These are phyloP conservation scores for Kalaharituber pfeilii DNA, from an alignment of 2,329 filamentous ascomycete genomes.

Conservation along the genomic window DNA sequence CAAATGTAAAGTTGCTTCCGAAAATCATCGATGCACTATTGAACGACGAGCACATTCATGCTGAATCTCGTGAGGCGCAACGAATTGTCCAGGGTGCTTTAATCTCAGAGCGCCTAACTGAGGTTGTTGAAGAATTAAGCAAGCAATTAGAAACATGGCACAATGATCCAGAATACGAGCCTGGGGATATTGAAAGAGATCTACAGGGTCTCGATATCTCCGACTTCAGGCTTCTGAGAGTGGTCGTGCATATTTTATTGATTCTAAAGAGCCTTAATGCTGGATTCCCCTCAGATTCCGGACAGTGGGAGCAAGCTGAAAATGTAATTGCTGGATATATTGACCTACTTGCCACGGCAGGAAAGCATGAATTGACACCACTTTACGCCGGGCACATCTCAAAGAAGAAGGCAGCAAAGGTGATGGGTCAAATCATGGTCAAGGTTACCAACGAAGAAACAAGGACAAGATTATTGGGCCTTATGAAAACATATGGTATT, in stretches of 20 bases:
- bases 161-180: slow-evolving; percentile 32
- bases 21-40: slow-evolving; percentile 46
- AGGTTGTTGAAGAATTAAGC: slow-evolving; percentile 17
- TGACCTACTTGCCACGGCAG: slow-evolving; percentile 53
- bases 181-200: slow-evolving; percentile 30
- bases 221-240: slow-evolving; percentile 35
- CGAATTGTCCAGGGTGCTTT: slow-evolving; percentile 63
- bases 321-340: slow-evolving; percentile 70
- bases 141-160: slow-evolving; percentile 28
- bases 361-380: slow-evolving; percentile 62
- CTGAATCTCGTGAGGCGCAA: slow-evolving; percentile 46
- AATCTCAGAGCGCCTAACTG: slow-evolving; percentile 34
- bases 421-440: slow-evolving; percentile 60
- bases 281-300: slow-evolving; percentile 29
- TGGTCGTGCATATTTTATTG: slow-evolving; percentile 53
- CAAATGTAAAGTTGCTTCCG: slow-evolving; percentile 22
- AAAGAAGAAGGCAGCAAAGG: slow-evolving; percentile 45
- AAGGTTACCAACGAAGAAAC: slow-evolving; percentile 49
- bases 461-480: slow-evolving; percentile 49
- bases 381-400: slow-evolving; percentile 71
- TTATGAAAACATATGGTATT: slow-evolving; percentile 60
- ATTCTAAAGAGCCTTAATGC: slow-evolving; percentile 45
- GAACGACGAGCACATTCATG: slow-evolving; percentile 36
- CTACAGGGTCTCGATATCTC: slow-evolving; percentile 25
- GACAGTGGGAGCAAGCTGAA: slow-evolving; percentile 34